Conservation (phyloP, 2,329 filamentous ascomycete species). For the Paecilomyces sp. region DNA sequence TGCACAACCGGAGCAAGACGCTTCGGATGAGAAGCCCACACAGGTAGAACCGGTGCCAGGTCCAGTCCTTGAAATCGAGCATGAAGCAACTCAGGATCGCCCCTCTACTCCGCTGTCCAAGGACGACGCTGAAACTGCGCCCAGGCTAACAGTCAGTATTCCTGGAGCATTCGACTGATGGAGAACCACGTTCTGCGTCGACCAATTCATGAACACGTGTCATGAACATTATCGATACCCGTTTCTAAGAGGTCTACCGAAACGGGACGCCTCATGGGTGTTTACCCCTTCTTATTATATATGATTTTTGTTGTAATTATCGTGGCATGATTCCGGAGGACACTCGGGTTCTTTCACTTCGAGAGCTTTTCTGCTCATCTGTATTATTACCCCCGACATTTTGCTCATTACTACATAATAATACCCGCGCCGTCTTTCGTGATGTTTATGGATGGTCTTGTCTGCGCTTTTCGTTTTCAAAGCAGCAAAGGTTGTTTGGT, state of each 20-base stretch:
- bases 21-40: neutral
- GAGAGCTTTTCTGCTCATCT: slow-evolving; percentile 7
- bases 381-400: slow-evolving; percentile 11
- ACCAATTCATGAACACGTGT: neutral
- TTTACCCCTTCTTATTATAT: neutral
- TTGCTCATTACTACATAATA: slow-evolving; percentile 13
- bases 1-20: neutral
- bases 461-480: neutral
- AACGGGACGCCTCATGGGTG: neutral
- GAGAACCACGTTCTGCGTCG: neutral
- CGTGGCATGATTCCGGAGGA: neutral
- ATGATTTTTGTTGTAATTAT: neutral
- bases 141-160: neutral
- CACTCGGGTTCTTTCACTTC: slow-evolving; percentile 3
- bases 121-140: neutral
- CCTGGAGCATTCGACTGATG: neutral
- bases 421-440: slow-evolving; percentile 3
- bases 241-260: neutral
- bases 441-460: neutral
- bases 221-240: neutral
- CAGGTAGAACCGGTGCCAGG: neutral
- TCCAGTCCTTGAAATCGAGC: neutral
- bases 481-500: neutral
- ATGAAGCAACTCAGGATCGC: neutral
- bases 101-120: neutral